Percentiles rank a stretch among this genome's conserved stretches.
Conservation (phyloP, 768 basidiomycete genomes). For the Lyophyllum decastes region DNA sequence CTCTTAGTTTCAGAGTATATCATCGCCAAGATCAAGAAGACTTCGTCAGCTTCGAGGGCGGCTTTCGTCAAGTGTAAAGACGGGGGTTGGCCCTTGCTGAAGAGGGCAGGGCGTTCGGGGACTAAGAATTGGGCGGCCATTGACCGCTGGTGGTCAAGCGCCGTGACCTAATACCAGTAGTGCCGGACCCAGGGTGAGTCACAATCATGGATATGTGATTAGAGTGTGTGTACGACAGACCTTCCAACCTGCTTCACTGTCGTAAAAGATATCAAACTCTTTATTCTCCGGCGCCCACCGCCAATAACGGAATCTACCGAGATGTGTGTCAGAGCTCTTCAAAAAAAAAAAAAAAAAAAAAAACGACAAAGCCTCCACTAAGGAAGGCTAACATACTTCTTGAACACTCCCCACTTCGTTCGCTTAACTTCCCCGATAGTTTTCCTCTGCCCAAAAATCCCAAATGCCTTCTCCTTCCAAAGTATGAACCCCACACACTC, state of each 20-base stretch:
- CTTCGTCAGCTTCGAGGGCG: slow-evolving; percentile 32
- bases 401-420: slow-evolving; percentile 36
- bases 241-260: slow-evolving; percentile 47
- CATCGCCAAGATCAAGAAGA: slow-evolving; percentile 10
- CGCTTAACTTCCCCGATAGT: slow-evolving; percentile 40
- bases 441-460: slow-evolving; percentile 43
- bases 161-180: slow-evolving; percentile 15
- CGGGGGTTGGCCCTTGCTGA: slow-evolving; percentile 46
- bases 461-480: slow-evolving; percentile 51
- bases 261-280: slow-evolving; percentile 44
- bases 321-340: neutral
- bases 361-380: neutral
- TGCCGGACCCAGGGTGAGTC: neutral
- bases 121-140: slow-evolving; percentile 42
- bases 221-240: neutral
- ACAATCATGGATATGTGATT: neutral
- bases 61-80: slow-evolving; percentile 37
- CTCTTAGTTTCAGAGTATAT: slow-evolving; percentile 11
- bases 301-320: slow-evolving; percentile 41
- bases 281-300: slow-evolving; percentile 43
- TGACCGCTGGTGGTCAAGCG: slow-evolving; percentile 24
- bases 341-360: neutral
- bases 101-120: slow-evolving; percentile 48
- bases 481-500: slow-evolving; percentile 46
- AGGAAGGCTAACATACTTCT: slow-evolving; percentile 19